Percentiles rank a stretch among this genome's conserved stretches.
phyloP scores from a whole-genome alignment of 345 rosid species.

The Acer saccharum region DNA sequence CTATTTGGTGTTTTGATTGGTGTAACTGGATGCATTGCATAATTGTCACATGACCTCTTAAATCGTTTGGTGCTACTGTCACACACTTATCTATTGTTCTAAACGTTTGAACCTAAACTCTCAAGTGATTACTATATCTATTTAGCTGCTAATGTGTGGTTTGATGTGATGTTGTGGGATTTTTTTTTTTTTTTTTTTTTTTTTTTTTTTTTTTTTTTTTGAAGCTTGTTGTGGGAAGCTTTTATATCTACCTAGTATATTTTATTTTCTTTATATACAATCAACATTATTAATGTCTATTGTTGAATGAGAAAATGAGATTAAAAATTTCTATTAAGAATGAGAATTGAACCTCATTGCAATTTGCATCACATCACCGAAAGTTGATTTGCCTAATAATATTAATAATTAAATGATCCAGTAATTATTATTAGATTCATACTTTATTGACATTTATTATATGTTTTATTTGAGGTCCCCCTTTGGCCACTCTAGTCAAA shows the following conservation, averaged over 20 bases:
- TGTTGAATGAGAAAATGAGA: not conserved
- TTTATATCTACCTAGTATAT: too few species aligned
- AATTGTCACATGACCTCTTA: not conserved
- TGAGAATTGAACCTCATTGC: not conserved
- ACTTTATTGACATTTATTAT: too few species aligned
- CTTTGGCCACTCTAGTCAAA: not conserved
- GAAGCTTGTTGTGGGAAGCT: not conserved
- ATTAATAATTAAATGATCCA: not conserved
- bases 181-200: too few species aligned
- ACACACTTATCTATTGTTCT: not conserved
- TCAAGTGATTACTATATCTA: not conserved
- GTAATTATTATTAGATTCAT: not conserved
- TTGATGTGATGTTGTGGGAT: not conserved
- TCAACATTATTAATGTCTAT: not conserved
- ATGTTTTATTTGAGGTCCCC: not conserved
- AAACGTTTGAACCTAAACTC: not conserved
- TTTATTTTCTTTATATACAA: too few species aligned
- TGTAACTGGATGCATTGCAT: not conserved
- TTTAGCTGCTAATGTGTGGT: not conserved
- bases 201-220: too few species aligned
- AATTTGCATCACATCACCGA: conserved; percentile 14
- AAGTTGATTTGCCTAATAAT: not conserved
- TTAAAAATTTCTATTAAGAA: not conserved
- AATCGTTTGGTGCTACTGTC: not conserved
- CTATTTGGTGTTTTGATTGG: not conserved